Percentiles rank a stretch among this genome's conserved stretches.
Conservation (phyloP, 345 rosid species). For the Gynandropsis gynandra region DNA sequence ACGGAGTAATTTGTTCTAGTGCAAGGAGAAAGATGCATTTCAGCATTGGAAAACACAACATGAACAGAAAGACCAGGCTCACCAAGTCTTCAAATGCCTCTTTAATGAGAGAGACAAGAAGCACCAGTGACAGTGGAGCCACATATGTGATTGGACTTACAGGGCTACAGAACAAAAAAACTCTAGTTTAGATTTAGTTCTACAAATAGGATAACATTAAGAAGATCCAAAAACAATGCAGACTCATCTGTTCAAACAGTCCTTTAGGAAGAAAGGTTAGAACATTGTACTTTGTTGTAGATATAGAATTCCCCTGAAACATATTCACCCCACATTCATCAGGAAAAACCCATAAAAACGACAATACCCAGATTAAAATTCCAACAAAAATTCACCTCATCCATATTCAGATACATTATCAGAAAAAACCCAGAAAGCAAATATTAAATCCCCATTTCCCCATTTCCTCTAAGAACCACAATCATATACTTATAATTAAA, state of each 20-base stretch:
- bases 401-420: no score
- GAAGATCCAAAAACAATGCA: not conserved
- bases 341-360: not conserved
- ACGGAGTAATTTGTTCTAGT: conserved; percentile 4
- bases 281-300: no score
- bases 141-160: conserved; percentile 86
- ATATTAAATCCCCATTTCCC: no score
- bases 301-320: no score
- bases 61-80: conserved; percentile 19
- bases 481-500: no score
- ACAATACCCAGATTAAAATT: not conserved
- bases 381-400: not conserved
- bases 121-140: conserved; percentile 78
- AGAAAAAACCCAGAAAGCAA: no score
- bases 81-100: conserved; percentile 98
- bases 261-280: no score
- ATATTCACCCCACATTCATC: conserved; percentile 7
- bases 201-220: not conserved
- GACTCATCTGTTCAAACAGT: conserved; percentile 75
- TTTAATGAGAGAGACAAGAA: conserved; percentile 79
- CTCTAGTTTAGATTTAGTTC: conserved; percentile 10
- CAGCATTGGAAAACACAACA: conserved; percentile 4
- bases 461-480: no score
- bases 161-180: conserved; percentile 55
- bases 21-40: conserved; percentile 7